phyloP scores from a whole-genome alignment of 768 basidiomycete species.

The Kwoniella shandongensis region DNA sequence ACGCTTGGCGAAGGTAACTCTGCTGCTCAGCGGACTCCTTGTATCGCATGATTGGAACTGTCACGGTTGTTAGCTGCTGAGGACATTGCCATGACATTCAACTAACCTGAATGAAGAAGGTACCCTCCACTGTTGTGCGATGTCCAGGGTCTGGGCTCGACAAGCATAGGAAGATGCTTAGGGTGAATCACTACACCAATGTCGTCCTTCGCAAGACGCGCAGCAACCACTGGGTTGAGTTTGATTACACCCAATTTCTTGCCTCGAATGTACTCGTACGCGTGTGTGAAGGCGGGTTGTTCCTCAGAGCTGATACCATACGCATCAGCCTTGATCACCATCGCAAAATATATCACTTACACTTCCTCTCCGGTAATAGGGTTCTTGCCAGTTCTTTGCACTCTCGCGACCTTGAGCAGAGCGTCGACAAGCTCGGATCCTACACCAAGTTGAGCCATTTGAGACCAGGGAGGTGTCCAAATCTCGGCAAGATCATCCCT shows the following conservation, averaged over 20 bases:
- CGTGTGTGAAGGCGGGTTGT: slow-evolving; percentile 87
- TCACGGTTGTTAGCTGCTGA: slow-evolving; percentile 4
- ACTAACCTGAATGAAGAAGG: slow-evolving; percentile 70
- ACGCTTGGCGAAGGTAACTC: slow-evolving; percentile 72
- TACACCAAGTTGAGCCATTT: slow-evolving; percentile 69
- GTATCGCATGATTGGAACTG: slow-evolving; percentile 82
- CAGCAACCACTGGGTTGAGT: slow-evolving; percentile 75
- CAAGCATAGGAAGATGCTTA: slow-evolving; percentile 92
- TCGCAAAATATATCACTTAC: slow-evolving; percentile 58
- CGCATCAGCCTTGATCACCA: background rate
- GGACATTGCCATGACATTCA: background rate
- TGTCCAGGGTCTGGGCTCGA: slow-evolving; percentile 85
- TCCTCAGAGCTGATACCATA: slow-evolving; percentile 62
- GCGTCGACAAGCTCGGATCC: slow-evolving; percentile 80
- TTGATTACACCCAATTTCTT: slow-evolving; percentile 89
- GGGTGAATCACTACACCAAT: slow-evolving; percentile 76
- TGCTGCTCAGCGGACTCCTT: slow-evolving; percentile 85
- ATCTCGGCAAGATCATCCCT: slow-evolving; percentile 27
- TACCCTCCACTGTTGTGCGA: slow-evolving; percentile 77
- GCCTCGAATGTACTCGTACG: slow-evolving; percentile 90
- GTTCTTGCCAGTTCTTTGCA: slow-evolving; percentile 62
- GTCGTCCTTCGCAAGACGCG: slow-evolving; percentile 72
- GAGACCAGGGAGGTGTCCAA: slow-evolving; percentile 69
- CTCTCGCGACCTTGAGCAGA: slow-evolving; percentile 78
- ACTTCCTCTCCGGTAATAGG: slow-evolving; percentile 63